Conservation (phyloP, 345 rosid species). For the Syzygium grande region DNA sequence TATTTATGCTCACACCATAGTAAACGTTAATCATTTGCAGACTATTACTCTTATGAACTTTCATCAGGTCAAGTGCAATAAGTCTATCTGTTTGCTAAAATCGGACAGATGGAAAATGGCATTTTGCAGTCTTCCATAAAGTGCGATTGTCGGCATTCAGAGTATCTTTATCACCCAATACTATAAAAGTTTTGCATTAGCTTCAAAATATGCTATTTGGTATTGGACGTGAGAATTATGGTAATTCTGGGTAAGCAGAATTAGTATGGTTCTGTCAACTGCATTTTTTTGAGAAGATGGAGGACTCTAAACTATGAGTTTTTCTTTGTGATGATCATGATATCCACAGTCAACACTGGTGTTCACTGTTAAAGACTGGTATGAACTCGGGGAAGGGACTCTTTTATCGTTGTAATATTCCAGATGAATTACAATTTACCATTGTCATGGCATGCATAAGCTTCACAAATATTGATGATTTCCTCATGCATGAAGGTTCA, state of each 20-base stretch:
- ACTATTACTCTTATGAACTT: not conserved
- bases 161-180: not conserved
- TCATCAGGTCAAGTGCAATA: not conserved
- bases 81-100: not conserved
- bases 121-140: not conserved
- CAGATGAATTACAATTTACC: not conserved
- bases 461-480: not conserved
- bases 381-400: not conserved
- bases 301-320: not conserved
- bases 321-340: not conserved
- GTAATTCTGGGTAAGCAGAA: not conserved
- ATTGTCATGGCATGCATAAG: not conserved
- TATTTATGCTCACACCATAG: not conserved
- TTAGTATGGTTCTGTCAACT: not conserved
- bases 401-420: not conserved
- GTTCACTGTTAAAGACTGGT: not conserved
- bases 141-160: not conserved
- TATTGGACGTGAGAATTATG: not conserved
- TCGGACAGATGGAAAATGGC: not conserved
- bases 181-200: not conserved
- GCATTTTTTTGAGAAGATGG: not conserved
- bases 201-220: not conserved
- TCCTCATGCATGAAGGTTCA: not conserved
- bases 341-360: not conserved
- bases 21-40: not conserved